Evolutionary conservation across 306 rosid genomes (phyloP), one percentile per base, ranked within the genome.

Genomic region (Crotalaria pallida): DNA sequence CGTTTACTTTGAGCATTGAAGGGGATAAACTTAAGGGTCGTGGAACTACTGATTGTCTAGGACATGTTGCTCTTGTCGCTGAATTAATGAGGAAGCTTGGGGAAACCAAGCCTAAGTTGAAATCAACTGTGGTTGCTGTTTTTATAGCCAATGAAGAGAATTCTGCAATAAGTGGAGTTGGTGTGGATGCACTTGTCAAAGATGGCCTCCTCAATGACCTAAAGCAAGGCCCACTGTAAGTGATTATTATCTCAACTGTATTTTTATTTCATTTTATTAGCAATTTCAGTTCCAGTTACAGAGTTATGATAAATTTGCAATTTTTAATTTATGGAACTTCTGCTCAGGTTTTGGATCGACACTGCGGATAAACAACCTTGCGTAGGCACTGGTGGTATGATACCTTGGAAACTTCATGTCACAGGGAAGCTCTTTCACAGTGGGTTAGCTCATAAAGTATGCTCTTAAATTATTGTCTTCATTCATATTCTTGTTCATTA

Each of bases 331-430:
- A 50, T 67, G 75, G 62, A 1, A 6, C 69, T 51, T 74, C 53
- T 43, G 21, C 38, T 31, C 80, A 91, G 99, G 86, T 91, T 74
- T 82, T 94, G 97, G 99, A 79, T 91, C 34, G 97, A 94, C 72
- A 87, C 95, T 2, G 95, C 97, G 0, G 99, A 94, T 79, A 91
- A 91, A 74, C 99, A 94, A 68, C 99, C 99, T 13, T 87, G 99
- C 23, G 53, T 94, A 13, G 99, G 97, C 26, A 94, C 97, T 27
- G 99, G 99, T 56, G 99, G 99, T 67, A 71, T 85, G 88, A 82
- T 91, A 71, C 96, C 99, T 71, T 91, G 96, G 99, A 87, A 82
- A 77, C 96, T 91, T 67, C 82, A 77, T 43, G 90, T 81, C 76
- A 86, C 86, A 0, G 97, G 96, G 80, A 91, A 83, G 69, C 96